These are phyloP conservation scores for Bertia moriformis DNA, from an alignment of 2,329 filamentous ascomycete species.

Conservation along the genomic window DNA sequence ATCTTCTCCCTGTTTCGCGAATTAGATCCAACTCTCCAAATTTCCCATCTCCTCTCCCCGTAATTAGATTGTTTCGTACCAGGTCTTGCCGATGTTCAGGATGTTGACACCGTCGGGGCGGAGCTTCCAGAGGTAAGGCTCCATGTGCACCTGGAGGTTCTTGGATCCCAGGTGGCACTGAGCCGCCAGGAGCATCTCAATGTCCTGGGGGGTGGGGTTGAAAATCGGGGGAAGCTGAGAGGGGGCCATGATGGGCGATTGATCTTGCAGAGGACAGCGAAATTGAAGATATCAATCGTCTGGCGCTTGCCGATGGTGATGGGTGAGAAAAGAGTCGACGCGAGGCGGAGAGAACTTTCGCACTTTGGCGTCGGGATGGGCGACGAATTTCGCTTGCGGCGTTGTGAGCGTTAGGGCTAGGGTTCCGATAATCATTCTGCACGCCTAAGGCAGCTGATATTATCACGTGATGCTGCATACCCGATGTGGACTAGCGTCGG, in stretches of 20 bases:
- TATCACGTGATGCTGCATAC: background rate
- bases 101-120: constrained; percentile 92
- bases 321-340: background rate
- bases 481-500: background rate
- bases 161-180: constrained; percentile 95
- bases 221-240: constrained; percentile 86
- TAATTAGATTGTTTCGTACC: constrained; percentile 38
- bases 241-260: constrained; percentile 66
- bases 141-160: constrained; percentile 99
- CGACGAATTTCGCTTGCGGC: background rate
- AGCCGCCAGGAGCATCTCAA: constrained; percentile 97
- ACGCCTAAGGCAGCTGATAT: no score
- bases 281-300: background rate
- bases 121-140: constrained; percentile 99
- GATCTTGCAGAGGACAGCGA: background rate
- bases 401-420: background rate
- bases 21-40: constrained; percentile 9
- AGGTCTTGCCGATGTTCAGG: constrained; percentile 99
- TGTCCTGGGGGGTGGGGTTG: constrained; percentile 95
- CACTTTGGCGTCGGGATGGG: no score
- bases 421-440: no score
- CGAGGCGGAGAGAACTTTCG: no score
- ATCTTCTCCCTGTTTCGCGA: constrained; percentile 99
- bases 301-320: background rate
- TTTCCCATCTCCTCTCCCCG: background rate